These are phyloP conservation scores for Craterostigma plantagineum DNA, from an alignment of 257 asterid genomes.

Conservation along the genomic window DNA sequence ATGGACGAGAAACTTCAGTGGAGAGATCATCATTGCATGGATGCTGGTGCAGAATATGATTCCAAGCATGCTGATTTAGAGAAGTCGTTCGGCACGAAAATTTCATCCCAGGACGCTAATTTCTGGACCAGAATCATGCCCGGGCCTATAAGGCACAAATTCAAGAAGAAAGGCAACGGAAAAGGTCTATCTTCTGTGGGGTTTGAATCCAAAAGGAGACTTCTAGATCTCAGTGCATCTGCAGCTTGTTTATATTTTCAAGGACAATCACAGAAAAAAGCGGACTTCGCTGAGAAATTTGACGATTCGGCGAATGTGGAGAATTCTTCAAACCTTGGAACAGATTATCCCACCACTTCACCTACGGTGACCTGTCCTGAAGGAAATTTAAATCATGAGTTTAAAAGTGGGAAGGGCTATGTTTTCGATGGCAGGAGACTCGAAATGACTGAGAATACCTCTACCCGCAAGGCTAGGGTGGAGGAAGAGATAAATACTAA, in stretches of 20 bases:
- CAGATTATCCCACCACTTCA: constrained; percentile 12
- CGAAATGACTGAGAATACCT: constrained; percentile 17
- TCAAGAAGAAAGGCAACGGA: constrained; percentile 58
- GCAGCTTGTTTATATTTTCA: constrained; percentile 55
- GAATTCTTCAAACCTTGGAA: constrained; percentile 11
- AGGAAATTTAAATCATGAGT: constrained; percentile 13
- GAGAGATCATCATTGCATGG: constrained; percentile 98
- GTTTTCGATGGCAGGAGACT: constrained; percentile 15
- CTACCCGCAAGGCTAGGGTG: constrained; percentile 14
- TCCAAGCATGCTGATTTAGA: constrained; percentile 90
- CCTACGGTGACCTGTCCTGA: constrained; percentile 14
- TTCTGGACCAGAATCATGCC: constrained; percentile 64
- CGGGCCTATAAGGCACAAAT: constrained; percentile 26
- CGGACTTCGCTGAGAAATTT: constrained; percentile 19
- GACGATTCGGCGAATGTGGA: constrained; percentile 16
- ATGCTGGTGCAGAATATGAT: constrained; percentile 90
- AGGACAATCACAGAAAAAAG: constrained; percentile 18
- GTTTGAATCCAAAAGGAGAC: constrained; percentile 51
- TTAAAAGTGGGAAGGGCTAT: constrained; percentile 10
- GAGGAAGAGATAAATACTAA: constrained; percentile 16
- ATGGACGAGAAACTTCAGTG: constrained; percentile 71
- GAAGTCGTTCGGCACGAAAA: constrained; percentile 74
- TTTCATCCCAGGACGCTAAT: constrained; percentile 28
- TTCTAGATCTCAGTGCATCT: constrained; percentile 72
- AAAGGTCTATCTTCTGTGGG: constrained; percentile 36